Percentiles rank a stretch among this genome's conserved stretches.
These are phyloP conservation scores for Suillus lakei DNA, from an alignment of 768 basidiomycete genomes.

Conservation along the genomic window DNA sequence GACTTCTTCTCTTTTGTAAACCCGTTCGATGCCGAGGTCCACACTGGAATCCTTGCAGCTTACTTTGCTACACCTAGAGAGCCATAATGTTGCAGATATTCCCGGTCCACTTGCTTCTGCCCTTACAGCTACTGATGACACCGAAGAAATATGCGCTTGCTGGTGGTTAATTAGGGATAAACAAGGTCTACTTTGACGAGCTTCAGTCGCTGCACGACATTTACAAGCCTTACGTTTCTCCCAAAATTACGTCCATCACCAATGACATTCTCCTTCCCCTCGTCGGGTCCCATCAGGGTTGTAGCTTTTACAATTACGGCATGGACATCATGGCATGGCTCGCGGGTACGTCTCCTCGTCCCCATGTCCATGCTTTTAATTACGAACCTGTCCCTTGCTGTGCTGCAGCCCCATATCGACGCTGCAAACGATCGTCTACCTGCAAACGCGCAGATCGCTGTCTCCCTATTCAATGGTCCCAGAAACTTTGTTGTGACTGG, in stretches of 20 bases:
- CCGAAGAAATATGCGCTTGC: constrained; percentile 89
- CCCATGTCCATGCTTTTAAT: too few relatives aligned
- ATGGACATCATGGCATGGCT: too few relatives aligned
- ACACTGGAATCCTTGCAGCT: constrained; percentile 74
- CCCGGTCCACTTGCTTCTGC: constrained; percentile 68
- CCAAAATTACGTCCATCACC: constrained; percentile 72
- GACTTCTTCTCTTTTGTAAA: constrained; percentile 87
- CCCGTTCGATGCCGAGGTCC: constrained; percentile 71
- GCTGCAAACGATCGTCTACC: constrained; percentile 90
- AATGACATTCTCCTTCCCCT: constrained; percentile 73
- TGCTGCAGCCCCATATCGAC: constrained; percentile 80
- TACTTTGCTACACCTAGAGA: constrained; percentile 80
- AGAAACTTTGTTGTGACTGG: constrained; percentile 93
- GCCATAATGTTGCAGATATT: constrained; percentile 54
- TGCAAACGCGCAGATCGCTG: constrained; percentile 72
- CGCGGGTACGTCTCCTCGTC: too few relatives aligned
- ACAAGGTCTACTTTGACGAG: constrained; percentile 98
- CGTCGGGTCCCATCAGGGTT: constrained; percentile 56
- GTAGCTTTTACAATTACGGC: too few relatives aligned
- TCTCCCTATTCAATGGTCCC: constrained; percentile 94
- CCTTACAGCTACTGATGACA: constrained; percentile 62
- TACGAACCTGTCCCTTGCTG: too few relatives aligned
- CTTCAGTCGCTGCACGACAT: constrained; percentile 89
- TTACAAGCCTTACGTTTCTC: constrained; percentile 84
- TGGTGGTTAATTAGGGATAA: constrained; percentile 97